phyloP scores from a whole-genome alignment of 1,284 basidiomycete genomes.

The Cryptococcus sp. region DNA sequence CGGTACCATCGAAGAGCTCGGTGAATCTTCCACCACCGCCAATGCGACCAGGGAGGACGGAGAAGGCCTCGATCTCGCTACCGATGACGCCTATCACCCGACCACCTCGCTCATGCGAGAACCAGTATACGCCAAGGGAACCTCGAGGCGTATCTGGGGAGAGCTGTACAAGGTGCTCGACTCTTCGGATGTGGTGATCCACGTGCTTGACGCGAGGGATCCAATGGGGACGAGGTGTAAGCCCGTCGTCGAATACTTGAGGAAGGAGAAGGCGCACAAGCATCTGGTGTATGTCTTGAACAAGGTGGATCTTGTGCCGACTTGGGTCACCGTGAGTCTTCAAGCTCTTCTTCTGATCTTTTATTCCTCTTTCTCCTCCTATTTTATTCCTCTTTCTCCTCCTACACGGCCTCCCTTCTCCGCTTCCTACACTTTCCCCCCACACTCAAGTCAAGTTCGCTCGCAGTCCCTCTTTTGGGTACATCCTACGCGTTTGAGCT shows the following conservation, averaged over 20 bases:
- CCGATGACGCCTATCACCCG: slow-evolving; percentile 28
- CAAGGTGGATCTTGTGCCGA: slow-evolving; percentile 97
- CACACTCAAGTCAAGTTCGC: slow-evolving; percentile 53
- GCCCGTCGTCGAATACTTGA: slow-evolving; percentile 87
- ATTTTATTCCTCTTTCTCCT: background rate
- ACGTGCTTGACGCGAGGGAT: slow-evolving; percentile 93
- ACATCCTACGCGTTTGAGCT: slow-evolving; percentile 45
- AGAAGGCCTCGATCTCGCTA: slow-evolving; percentile 25
- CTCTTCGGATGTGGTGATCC: slow-evolving; percentile 93
- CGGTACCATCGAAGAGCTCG: slow-evolving; percentile 79
- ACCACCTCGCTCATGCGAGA: slow-evolving; percentile 51
- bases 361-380: slow-evolving; percentile 4
- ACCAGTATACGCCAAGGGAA: slow-evolving; percentile 86
- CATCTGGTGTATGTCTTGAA: slow-evolving; percentile 95
- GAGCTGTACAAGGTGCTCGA: slow-evolving; percentile 99
- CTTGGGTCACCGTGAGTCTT: slow-evolving; percentile 90
- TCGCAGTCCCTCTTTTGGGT: slow-evolving; percentile 31
- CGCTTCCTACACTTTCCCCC: slow-evolving; percentile 12
- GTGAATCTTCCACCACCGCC: slow-evolving; percentile 58
- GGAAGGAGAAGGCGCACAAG: slow-evolving; percentile 96
- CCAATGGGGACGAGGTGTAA: slow-evolving; percentile 96
- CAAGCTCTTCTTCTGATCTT: slow-evolving; percentile 1
- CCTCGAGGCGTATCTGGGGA: slow-evolving; percentile 90
- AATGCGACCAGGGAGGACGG: slow-evolving; percentile 11
- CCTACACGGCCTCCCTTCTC: slow-evolving; percentile 2